Percentiles rank a stretch among this genome's conserved stretches.
phyloP scores from a whole-genome alignment of 768 basidiomycete genomes.

The Pisolithus orientalis region DNA sequence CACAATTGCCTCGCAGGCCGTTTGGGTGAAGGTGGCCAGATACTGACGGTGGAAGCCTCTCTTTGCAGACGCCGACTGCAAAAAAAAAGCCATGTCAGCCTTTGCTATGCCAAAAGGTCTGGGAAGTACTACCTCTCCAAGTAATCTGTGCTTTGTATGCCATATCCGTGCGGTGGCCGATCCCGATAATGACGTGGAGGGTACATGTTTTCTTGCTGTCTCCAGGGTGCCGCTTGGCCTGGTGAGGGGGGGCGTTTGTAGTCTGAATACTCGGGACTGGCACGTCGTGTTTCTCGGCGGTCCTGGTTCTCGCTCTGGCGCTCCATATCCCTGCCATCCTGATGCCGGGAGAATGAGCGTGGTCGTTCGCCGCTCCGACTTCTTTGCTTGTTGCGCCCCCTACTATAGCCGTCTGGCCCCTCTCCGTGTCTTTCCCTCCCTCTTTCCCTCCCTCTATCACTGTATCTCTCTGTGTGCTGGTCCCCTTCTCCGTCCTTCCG shows the following conservation, averaged over 20 bases:
- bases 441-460: slow-evolving; percentile 4
- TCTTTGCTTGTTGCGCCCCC: slow-evolving; percentile 7
- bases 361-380: background rate
- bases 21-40: slow-evolving; percentile 86
- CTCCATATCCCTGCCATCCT: background rate
- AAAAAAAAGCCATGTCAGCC: background rate
- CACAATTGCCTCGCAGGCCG: slow-evolving; percentile 53
- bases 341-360: background rate
- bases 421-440: slow-evolving; percentile 14
- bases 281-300: slow-evolving; percentile 28
- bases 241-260: slow-evolving; percentile 43
- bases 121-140: slow-evolving; percentile 52
- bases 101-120: background rate
- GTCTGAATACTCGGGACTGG: slow-evolving; percentile 57
- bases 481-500: slow-evolving; percentile 22
- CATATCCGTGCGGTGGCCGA: slow-evolving; percentile 24
- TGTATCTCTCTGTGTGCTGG: slow-evolving; percentile 22
- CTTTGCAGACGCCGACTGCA: slow-evolving; percentile 67
- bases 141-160: slow-evolving; percentile 37
- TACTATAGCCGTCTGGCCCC: background rate
- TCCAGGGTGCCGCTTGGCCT: slow-evolving; percentile 34
- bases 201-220: slow-evolving; percentile 47
- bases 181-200: slow-evolving; percentile 30
- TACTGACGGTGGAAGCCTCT: slow-evolving; percentile 44
- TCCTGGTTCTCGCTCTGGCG: slow-evolving; percentile 15